Conservation (phyloP, 2,329 filamentous ascomycete genomes). For the Talaromyces sp. region DNA sequence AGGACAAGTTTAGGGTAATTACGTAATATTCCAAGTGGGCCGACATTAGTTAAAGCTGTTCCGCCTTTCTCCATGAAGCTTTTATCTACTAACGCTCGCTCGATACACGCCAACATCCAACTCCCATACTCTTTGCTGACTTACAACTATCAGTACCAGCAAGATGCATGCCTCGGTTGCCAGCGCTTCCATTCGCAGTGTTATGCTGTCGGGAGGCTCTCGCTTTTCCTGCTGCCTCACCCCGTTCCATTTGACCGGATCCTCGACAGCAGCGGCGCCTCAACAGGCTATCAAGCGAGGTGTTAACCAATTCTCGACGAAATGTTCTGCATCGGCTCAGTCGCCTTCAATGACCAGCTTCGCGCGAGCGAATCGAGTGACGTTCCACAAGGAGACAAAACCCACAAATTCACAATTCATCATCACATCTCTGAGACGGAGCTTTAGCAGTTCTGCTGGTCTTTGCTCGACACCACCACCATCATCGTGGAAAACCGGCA, state of each 20-base stretch:
- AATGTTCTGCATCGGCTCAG: slow-evolving; percentile 15
- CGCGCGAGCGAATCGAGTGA: not conserved
- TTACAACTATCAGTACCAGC: not conserved
- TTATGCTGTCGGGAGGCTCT: slow-evolving; percentile 26
- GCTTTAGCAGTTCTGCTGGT: slow-evolving; percentile 5
- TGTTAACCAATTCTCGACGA: slow-evolving; percentile 12
- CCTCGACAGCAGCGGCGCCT: slow-evolving; percentile 9
- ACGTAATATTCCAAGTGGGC: slow-evolving; percentile 3
- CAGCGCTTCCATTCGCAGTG: slow-evolving; percentile 34
- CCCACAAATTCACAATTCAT: slow-evolving; percentile 7
- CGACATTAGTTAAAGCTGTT: slow-evolving; percentile 19
- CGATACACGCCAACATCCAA: not conserved
- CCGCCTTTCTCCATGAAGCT: slow-evolving; percentile 5
- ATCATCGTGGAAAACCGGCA: slow-evolving; percentile 29
- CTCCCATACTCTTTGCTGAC: not conserved
- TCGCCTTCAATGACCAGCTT: not conserved
- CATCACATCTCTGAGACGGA: slow-evolving; percentile 12
- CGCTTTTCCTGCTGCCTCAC: slow-evolving; percentile 23
- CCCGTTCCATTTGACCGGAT: slow-evolving; percentile 21
- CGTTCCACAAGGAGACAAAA: not conserved
- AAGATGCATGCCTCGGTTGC: slow-evolving; percentile 29
- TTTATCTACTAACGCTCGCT: not conserved
- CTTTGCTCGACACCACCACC: not conserved
- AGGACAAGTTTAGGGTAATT: not conserved
- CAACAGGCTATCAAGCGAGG: slow-evolving; percentile 10